Conservation (phyloP, 352 stramenopile genomes). For the Phytopythium litorale region DNA sequence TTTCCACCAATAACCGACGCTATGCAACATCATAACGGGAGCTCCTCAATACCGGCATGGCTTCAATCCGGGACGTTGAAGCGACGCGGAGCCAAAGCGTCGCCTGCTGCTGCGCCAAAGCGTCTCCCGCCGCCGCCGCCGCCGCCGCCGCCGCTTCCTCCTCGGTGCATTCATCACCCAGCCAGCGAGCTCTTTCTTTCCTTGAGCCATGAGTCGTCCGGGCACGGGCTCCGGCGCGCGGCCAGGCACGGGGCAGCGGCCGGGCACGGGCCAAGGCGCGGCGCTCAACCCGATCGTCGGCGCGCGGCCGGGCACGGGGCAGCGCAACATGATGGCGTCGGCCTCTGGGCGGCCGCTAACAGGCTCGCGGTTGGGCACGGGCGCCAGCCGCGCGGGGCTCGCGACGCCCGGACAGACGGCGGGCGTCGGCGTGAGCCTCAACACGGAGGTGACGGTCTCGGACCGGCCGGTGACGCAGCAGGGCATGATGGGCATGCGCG, state of each 20-base stretch:
- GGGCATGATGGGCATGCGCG: conserved; percentile 91
- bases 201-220: not conserved
- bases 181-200: not conserved
- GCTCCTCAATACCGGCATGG: no score
- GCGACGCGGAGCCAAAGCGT: no score
- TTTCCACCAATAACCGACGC: no score
- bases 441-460: conserved; percentile 89
- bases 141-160: no score
- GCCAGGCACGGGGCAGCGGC: conserved; percentile 14
- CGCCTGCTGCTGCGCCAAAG: no score
- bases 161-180: no score
- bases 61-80: no score
- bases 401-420: conserved; percentile 63
- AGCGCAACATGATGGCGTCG: conserved; percentile 42
- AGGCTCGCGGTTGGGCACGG: conserved; percentile 42
- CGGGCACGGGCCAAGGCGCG: conserved; percentile 47
- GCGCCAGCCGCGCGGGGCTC: conserved; percentile 30
- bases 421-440: conserved; percentile 77
- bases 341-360: conserved; percentile 52
- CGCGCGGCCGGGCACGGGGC: conserved; percentile 45
- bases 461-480: conserved; percentile 91
- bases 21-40: no score
- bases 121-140: no score
- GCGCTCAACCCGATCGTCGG: conserved; percentile 52
- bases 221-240: conserved; percentile 2